phyloP scores from a whole-genome alignment of 768 basidiomycete species.

The Fibroporia radiculosa region DNA sequence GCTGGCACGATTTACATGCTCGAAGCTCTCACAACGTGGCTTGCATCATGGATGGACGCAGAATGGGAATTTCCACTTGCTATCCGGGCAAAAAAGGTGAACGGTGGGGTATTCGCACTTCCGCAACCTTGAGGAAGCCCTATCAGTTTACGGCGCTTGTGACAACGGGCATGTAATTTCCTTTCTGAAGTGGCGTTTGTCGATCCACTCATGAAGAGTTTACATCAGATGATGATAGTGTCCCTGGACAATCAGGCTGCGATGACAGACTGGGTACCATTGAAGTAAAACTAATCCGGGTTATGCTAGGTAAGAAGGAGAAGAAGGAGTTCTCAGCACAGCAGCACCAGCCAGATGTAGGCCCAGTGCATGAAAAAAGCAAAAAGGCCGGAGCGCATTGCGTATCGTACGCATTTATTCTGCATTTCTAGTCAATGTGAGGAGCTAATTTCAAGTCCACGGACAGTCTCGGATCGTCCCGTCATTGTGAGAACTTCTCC shows the following conservation, averaged over 20 bases:
- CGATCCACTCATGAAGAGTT: not conserved
- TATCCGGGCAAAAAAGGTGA: constrained; percentile 3
- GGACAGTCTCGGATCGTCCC: constrained; percentile 6
- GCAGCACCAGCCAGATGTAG: not conserved
- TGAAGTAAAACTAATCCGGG: constrained; percentile 3
- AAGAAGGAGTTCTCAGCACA: not conserved
- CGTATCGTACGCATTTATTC: constrained; percentile 6
- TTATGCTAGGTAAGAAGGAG: not conserved
- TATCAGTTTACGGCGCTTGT: constrained; percentile 9
- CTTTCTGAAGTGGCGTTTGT: not conserved
- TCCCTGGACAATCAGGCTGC: not conserved
- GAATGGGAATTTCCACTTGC: constrained; percentile 8
- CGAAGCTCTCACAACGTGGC: not conserved
- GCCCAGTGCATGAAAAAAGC: constrained; percentile 8
- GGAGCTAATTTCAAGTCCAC: not conserved
- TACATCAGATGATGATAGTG: constrained; percentile 4
- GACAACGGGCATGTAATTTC: constrained; percentile 4
- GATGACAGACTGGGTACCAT: constrained; percentile 7
- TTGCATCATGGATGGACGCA: constrained; percentile 1
- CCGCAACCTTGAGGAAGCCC: constrained; percentile 1
- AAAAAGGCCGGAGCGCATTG: constrained; percentile 13
- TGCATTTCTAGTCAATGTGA: not conserved
- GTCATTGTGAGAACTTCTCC: not conserved
- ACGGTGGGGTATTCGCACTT: not conserved
- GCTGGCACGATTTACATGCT: constrained; percentile 10